A percentile compares a stretch with the other conserved stretches of the same genome.
These are phyloP conservation scores for Arbutus unedo DNA, from an alignment of 148 eudicot species.

Conservation along the genomic window DNA sequence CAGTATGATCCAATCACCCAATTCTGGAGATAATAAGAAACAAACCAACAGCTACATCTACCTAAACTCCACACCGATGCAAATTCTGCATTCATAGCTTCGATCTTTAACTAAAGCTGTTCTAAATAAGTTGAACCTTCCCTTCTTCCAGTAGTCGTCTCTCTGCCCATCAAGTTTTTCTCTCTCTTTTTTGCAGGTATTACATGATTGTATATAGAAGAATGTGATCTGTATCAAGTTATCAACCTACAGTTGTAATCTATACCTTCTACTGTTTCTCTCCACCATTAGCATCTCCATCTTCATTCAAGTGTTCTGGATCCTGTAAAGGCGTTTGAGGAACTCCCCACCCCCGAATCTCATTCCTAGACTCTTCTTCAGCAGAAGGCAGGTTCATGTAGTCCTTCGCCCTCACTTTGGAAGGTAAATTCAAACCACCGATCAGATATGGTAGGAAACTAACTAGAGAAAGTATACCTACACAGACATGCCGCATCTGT, in stretches of 20 bases:
- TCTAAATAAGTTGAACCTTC: not conserved
- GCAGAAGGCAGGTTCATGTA: conserved; percentile 48
- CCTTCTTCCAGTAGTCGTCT: not conserved
- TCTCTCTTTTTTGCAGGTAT: too few species aligned
- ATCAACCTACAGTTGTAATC: not conserved
- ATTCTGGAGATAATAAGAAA: not conserved
- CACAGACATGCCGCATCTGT: too few species aligned
- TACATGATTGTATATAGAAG: not conserved
- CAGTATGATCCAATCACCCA: too few species aligned
- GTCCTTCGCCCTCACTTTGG: conserved; percentile 33
- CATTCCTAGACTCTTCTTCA: conserved; percentile 40
- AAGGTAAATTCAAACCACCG: conserved; percentile 12
- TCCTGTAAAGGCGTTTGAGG: conserved; percentile 43
- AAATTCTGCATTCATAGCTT: not conserved
- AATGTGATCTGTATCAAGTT: not conserved
- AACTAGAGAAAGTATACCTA: too few species aligned
- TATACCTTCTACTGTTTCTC: conserved; percentile 26
- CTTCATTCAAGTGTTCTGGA: conserved; percentile 36
- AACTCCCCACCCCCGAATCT: conserved; percentile 48
- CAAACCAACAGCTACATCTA: not conserved
- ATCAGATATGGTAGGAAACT: conserved; percentile 3
- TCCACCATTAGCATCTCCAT: conserved; percentile 33
- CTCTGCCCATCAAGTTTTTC: not conserved
- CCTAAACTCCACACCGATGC: not conserved
- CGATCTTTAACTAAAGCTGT: not conserved